A percentile compares a stretch with the other conserved stretches of the same genome.
Evolutionary conservation across 2,329 filamentous ascomycete genomes (phyloP).

Genomic region (Orbilia javanica): DNA sequence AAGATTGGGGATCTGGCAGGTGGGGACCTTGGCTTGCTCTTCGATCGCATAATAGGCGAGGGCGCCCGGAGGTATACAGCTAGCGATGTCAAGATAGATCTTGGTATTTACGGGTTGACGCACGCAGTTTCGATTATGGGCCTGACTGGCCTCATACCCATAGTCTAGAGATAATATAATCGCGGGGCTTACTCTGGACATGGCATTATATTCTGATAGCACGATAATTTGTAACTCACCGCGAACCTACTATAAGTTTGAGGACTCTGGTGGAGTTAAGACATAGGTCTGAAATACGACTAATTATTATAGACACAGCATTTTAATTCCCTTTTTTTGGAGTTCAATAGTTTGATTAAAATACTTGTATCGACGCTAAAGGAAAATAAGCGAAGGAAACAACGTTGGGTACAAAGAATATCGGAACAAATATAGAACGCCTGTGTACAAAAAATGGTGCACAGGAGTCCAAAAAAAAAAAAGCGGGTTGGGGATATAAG

Average conservation of each 20-base stretch:
- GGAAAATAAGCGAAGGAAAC: constrained; percentile 53
- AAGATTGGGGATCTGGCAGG: background rate
- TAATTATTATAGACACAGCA: constrained; percentile 11
- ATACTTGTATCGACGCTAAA: constrained; percentile 59
- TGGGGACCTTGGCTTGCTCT: background rate
- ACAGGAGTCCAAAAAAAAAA: constrained; percentile 3
- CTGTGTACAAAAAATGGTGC: constrained; percentile 19
- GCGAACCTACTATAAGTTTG: no score
- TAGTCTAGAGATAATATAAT: no score
- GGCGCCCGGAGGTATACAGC: background rate
- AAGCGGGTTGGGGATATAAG: background rate
- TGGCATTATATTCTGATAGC: no score
- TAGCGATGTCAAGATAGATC: background rate
- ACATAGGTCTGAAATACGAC: background rate
- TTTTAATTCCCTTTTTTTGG: constrained; percentile 46
- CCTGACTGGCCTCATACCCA: no score
- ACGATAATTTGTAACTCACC: no score
- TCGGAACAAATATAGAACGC: constrained; percentile 35
- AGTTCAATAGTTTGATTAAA: constrained; percentile 58
- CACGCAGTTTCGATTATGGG: background rate
- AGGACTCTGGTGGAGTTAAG: no score
- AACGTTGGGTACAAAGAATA: constrained; percentile 48
- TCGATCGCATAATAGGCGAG: background rate
- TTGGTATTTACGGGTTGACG: background rate
- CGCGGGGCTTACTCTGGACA: background rate